Conservation (phyloP, 129 eudicot genomes). For the sunflower (Helianthus annuus) region DNA sequence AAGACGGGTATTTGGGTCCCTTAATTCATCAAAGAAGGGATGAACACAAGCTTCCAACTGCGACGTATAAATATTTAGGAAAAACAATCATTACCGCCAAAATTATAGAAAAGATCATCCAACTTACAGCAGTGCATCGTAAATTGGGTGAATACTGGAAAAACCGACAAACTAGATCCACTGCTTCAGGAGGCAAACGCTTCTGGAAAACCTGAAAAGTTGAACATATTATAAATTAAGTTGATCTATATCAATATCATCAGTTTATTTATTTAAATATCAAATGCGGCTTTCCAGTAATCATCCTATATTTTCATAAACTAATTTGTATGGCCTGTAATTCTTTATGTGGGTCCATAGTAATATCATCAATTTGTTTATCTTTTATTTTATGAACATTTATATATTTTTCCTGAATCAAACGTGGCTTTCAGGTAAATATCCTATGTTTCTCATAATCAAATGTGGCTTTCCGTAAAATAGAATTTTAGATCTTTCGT, state of each 20-base stretch:
- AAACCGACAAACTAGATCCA: constrained; percentile 91
- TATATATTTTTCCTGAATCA: too few relatives aligned
- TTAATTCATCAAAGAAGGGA: constrained; percentile 95
- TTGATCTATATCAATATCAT: constrained; percentile 7
- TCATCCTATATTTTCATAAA: not conserved
- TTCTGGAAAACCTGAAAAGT: constrained; percentile 87
- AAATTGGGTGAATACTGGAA: constrained; percentile 97
- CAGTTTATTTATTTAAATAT: constrained; percentile 3
- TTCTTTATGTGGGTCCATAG: constrained; percentile 1
- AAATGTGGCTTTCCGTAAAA: not conserved
- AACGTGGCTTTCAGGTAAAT: not conserved
- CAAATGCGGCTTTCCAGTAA: not conserved
- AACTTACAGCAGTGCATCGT: constrained; percentile 99
- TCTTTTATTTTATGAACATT: not conserved
- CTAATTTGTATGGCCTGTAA: not conserved
- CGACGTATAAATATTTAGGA: constrained; percentile 4
- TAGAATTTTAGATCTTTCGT: not conserved
- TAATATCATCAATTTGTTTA: not conserved
- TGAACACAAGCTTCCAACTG: constrained; percentile 99
- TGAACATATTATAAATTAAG: not conserved
- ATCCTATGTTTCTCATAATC: not conserved
- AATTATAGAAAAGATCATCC: not conserved
- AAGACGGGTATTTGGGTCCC: constrained; percentile 91
- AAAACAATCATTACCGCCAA: not conserved
- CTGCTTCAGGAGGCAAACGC: constrained; percentile 98